Percentiles rank a stretch among this genome's conserved stretches.
Conservation (phyloP, 495 filamentous ascomycete genomes). For the Amphirosellinia nigrospora region DNA sequence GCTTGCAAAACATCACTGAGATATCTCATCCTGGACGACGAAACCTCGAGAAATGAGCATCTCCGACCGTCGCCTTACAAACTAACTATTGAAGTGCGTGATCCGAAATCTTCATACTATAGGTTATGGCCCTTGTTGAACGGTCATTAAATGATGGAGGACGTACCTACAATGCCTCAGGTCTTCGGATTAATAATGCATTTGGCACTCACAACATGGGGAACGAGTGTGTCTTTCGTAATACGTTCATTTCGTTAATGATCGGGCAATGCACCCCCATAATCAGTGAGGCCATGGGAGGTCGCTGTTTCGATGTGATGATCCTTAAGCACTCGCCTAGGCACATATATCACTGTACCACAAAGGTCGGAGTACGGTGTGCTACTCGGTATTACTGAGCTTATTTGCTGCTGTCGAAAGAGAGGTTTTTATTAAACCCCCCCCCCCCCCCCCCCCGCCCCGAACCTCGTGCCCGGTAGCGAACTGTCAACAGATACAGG, state of each 20-base stretch:
- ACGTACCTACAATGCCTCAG: background rate
- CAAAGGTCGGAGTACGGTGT: background rate
- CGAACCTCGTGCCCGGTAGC: background rate
- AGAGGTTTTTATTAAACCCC: too few relatives aligned
- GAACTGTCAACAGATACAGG: background rate
- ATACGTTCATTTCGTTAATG: background rate
- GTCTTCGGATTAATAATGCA: background rate
- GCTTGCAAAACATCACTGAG: background rate
- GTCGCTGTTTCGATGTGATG: too few relatives aligned
- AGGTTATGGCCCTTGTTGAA: background rate
- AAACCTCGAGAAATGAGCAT: background rate
- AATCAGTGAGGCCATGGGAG: background rate
- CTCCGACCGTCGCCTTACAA: background rate
- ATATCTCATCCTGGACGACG: background rate
- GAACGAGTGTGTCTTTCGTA: background rate
- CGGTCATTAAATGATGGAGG: background rate
- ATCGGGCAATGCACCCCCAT: background rate
- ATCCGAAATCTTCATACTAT: background rate
- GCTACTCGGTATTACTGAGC: background rate
- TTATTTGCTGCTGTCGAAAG: background rate
- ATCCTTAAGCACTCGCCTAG: background rate
- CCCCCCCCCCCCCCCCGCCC: too few relatives aligned
- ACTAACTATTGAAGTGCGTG: background rate
- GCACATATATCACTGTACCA: background rate
- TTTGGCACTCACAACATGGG: background rate